These are phyloP conservation scores for Myrica gale DNA, from an alignment of 306 rosid species.

Conservation along the genomic window DNA sequence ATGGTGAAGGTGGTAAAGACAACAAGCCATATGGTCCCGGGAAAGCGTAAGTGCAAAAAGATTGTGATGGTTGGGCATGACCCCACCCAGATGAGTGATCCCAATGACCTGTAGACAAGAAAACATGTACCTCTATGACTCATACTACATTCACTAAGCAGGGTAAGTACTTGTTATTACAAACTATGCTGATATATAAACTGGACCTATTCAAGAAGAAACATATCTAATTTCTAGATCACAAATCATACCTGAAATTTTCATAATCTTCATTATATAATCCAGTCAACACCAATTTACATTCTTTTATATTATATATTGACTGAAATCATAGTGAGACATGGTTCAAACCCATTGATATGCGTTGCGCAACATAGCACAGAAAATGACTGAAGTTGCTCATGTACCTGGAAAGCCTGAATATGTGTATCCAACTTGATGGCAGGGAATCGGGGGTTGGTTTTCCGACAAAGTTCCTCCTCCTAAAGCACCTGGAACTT, in stretches of 20 bases:
- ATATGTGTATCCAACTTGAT: constrained; percentile 41
- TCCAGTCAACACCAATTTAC: not conserved
- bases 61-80: constrained; percentile 44
- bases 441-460: constrained; percentile 40
- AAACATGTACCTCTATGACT: constrained; percentile 16
- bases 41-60: constrained; percentile 31
- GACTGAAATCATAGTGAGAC: not conserved
- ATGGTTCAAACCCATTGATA: not conserved
- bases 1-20: constrained; percentile 28
- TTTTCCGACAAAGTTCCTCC: constrained; percentile 35
- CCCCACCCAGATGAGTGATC: constrained; percentile 46
- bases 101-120: constrained; percentile 44
- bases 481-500: constrained; percentile 28
- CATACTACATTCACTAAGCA: constrained; percentile 12
- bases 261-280: not conserved
- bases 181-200: no score
- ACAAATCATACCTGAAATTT: not conserved
- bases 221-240: not conserved
- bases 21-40: constrained; percentile 29
- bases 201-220: constrained; percentile 2
- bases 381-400: constrained; percentile 17
- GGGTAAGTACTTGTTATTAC: not conserved
- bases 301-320: not conserved
- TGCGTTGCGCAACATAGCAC: not conserved
- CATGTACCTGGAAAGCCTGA: constrained; percentile 47